These are phyloP conservation scores for Daedaleopsis nitida DNA, from an alignment of 768 basidiomycete genomes.

Conservation along the genomic window DNA sequence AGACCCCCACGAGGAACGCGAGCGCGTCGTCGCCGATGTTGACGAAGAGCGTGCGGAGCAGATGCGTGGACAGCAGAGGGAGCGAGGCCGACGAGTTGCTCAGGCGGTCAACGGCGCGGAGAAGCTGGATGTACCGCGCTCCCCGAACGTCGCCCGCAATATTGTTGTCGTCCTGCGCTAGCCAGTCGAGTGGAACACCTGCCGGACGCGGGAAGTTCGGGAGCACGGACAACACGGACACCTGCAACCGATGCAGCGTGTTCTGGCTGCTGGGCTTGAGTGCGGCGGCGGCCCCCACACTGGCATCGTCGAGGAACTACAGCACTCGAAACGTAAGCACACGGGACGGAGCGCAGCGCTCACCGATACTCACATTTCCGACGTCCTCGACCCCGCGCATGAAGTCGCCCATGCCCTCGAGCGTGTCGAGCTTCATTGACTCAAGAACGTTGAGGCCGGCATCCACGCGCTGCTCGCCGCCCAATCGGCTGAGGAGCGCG, in stretches of 20 bases:
- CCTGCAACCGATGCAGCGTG: conserved; percentile 59
- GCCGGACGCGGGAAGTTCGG: conserved; percentile 50
- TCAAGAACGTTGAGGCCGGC: conserved; percentile 51
- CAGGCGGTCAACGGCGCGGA: conserved; percentile 65
- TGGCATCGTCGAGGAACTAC: conserved; percentile 48
- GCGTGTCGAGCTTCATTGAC: conserved; percentile 45
- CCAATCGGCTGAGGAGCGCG: conserved; percentile 55
- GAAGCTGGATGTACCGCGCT: conserved; percentile 57
- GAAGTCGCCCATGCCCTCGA: conserved; percentile 47
- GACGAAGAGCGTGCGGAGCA: conserved; percentile 68
- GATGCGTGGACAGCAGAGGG: conserved; percentile 50
- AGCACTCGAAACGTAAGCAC: not conserved
- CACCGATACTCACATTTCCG: conserved; percentile 28
- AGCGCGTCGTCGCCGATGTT: conserved; percentile 71
- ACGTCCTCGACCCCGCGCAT: conserved; percentile 32
- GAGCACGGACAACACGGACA: conserved; percentile 54
- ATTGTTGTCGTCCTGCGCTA: no score
- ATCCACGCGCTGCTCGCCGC: conserved; percentile 60
- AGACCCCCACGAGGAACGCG: conserved; percentile 78
- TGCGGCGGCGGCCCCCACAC: conserved; percentile 51
- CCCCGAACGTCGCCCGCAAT: conserved; percentile 11
- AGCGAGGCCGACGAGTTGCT: conserved; percentile 57
- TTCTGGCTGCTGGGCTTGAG: conserved; percentile 61
- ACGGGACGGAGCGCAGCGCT: not conserved
- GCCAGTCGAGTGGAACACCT: conserved; percentile 51